Percentiles rank a stretch among this genome's conserved stretches.
phyloP scores from a whole-genome alignment of 257 asterid genomes.

The Primulina huaijiensis region DNA sequence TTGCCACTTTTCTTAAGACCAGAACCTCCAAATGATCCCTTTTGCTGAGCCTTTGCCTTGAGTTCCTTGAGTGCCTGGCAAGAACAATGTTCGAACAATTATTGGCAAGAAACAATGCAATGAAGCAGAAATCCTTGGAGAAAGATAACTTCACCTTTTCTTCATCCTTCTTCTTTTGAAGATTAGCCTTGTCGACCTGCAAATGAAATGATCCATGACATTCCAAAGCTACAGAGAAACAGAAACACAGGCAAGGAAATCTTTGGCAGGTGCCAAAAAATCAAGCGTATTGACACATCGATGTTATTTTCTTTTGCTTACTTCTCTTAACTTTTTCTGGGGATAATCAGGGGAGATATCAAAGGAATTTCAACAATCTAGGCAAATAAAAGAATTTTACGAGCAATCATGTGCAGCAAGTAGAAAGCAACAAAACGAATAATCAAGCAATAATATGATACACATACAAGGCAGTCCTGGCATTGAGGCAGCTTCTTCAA shows the following conservation, averaged over 20 bases:
- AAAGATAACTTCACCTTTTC: constrained; percentile 52
- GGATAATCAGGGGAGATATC: background rate
- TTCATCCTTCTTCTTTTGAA: constrained; percentile 83
- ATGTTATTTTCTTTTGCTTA: background rate
- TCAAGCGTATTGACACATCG: background rate
- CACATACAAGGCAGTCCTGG: background rate
- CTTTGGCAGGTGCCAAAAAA: background rate
- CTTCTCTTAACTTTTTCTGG: background rate
- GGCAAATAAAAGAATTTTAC: background rate
- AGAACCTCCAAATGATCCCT: constrained; percentile 68
- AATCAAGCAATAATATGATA: background rate
- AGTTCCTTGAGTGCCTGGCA: constrained; percentile 72
- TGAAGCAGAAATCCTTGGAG: background rate
- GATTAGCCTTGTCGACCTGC: constrained; percentile 62
- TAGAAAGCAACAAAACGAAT: background rate
- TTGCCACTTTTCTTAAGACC: constrained; percentile 89
- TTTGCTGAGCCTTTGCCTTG: constrained; percentile 63
- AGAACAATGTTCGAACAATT: background rate
- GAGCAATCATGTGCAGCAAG: background rate
- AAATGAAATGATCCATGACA: background rate
- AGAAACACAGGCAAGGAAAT: background rate
- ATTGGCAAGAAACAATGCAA: no score
- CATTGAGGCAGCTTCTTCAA: background rate
- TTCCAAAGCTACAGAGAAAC: background rate
- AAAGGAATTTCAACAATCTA: background rate